Evolutionary conservation across 768 basidiomycete species (phyloP).

Genomic region (Lactarius sp.): DNA sequence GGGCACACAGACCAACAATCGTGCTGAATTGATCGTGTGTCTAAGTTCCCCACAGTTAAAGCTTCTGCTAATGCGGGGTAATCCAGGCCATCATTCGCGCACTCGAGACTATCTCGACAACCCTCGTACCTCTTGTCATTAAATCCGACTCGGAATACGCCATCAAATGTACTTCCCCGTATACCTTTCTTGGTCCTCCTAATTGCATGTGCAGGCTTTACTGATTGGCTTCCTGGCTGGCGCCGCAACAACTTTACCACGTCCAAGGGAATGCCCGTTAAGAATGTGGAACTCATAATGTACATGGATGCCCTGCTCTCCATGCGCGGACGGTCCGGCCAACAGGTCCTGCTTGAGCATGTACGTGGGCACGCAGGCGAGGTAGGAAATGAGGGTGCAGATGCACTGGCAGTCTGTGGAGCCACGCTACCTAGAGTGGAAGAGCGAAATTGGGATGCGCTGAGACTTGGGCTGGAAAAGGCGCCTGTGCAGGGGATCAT

Average conservation of each 20-base stretch:
- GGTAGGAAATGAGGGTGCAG: constrained; percentile 85
- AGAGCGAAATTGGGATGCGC: constrained; percentile 58
- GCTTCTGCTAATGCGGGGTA: neutral
- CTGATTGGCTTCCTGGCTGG: constrained; percentile 70
- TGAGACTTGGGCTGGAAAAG: constrained; percentile 10
- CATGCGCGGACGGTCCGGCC: constrained; percentile 45
- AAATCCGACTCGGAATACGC: constrained; percentile 85
- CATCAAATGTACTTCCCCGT: constrained; percentile 55
- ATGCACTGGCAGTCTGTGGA: constrained; percentile 63
- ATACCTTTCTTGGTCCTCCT: constrained; percentile 7
- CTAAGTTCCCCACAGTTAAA: neutral
- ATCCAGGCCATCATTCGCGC: constrained; percentile 79
- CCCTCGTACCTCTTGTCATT: constrained; percentile 57
- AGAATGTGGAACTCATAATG: constrained; percentile 66
- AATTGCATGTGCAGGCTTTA: constrained; percentile 50
- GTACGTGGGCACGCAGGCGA: constrained; percentile 78
- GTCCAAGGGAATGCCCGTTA: constrained; percentile 50
- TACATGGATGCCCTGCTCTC: constrained; percentile 64
- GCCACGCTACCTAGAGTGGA: constrained; percentile 34
- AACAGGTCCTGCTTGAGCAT: constrained; percentile 56
- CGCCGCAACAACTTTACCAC: constrained; percentile 45
- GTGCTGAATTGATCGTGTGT: constrained; percentile 80
- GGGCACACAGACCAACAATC: constrained; percentile 79
- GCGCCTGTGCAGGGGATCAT: neutral
- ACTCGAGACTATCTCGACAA: constrained; percentile 64